These are phyloP conservation scores for Polychytrium aggregatum DNA, from an alignment of 192 early-diverging fungal genomes.

Conservation along the genomic window DNA sequence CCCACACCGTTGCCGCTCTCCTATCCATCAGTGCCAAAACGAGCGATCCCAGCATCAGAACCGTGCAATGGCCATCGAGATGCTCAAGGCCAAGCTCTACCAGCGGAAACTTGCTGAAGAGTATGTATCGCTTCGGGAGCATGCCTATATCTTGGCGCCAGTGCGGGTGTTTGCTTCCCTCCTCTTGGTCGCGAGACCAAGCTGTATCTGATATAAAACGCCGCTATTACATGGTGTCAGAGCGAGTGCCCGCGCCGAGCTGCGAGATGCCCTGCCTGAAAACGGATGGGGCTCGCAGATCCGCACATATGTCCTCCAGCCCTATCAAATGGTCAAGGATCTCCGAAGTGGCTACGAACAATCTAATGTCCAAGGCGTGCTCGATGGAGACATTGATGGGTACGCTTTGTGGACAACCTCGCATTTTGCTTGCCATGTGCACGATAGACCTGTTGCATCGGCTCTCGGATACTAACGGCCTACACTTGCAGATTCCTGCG, in stretches of 20 bases:
- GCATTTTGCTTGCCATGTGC: no score
- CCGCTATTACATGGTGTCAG: conserved; percentile 3
- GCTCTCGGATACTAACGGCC: no score
- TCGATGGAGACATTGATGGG: conserved; percentile 40
- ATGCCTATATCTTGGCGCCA: no score
- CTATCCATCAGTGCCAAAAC: conserved; percentile 63
- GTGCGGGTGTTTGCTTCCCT: no score
- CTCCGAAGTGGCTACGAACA: conserved; percentile 32
- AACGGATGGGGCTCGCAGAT: conserved; percentile 51
- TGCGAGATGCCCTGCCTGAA: conserved; percentile 17
- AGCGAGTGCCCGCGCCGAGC: conserved; percentile 25
- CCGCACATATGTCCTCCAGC: conserved; percentile 47
- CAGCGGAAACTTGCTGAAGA: conserved; percentile 33
- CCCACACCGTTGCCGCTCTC: no score
- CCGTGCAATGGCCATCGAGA: conserved; percentile 72
- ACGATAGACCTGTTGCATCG: no score
- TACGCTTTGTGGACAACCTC: conserved; percentile 4
- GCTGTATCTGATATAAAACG: not conserved
- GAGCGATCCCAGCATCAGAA: conserved; percentile 92
- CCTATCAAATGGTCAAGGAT: conserved; percentile 55
- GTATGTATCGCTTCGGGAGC: no score
- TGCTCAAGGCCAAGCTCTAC: conserved; percentile 63
- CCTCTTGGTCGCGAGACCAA: no score
- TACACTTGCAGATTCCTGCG: no score
- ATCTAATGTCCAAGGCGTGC: conserved; percentile 28